Evolutionary conservation across 2,329 filamentous ascomycete species (phyloP).

Genomic region (Talaromyces rugulosus): DNA sequence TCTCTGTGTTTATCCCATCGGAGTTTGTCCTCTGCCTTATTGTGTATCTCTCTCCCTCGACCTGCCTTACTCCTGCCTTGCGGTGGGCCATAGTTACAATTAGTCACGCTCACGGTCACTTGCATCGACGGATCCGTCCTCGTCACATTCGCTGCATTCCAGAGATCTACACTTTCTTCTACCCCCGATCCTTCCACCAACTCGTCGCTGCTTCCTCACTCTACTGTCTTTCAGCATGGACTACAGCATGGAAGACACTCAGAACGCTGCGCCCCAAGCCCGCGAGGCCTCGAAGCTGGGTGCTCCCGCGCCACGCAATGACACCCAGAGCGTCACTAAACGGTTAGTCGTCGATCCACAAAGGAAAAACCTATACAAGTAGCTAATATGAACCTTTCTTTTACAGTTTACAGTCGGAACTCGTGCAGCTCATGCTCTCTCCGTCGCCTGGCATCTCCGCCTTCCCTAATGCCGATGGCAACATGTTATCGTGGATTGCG

Average conservation of each 20-base stretch:
- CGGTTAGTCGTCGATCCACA: constrained; percentile 50
- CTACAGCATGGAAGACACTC: constrained; percentile 57
- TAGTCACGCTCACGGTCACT: constrained; percentile 16
- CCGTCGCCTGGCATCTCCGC: constrained; percentile 90
- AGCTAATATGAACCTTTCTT: not conserved
- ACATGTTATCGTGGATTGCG: constrained; percentile 87
- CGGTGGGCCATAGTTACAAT: not conserved
- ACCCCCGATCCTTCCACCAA: constrained; percentile 12
- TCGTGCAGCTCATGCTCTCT: constrained; percentile 98
- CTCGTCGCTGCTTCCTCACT: not conserved
- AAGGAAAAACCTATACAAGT: not conserved
- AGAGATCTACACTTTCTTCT: constrained; percentile 18
- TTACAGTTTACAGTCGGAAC: constrained; percentile 82
- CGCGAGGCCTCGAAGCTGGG: constrained; percentile 59
- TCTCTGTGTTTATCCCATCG: not conserved
- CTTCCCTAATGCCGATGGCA: constrained; percentile 85
- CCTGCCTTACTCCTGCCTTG: too few relatives aligned
- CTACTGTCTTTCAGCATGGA: constrained; percentile 39
- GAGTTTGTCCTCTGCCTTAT: not conserved
- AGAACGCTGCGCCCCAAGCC: constrained; percentile 64
- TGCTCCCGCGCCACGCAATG: constrained; percentile 53
- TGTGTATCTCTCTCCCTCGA: not conserved
- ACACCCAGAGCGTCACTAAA: constrained; percentile 73
- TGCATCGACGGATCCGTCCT: constrained; percentile 11
- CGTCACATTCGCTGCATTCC: constrained; percentile 11